Base-by-base conservation (phyloP, 306 rosid species). In the Vachellia pachyceras region DNA sequence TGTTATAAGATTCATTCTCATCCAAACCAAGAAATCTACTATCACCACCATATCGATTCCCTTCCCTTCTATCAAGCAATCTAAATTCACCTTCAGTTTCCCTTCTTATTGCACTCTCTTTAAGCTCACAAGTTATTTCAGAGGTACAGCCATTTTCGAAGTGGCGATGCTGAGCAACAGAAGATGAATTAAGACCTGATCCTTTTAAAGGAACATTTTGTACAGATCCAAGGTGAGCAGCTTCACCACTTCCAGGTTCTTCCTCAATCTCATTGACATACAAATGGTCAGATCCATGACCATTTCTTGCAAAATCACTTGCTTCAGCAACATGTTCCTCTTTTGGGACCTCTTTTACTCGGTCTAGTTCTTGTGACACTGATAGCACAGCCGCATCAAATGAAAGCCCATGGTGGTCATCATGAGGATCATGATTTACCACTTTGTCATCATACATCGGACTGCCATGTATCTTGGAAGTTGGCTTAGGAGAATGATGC, bases 301-400 rank as follows among this genome's bases (percentile, higher is more conserved):
- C 84, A 75, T 82, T 84, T 69, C 85, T 58, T 9, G 93, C 79
- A 65, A 77, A 79, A 7, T 78, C 73, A 77, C 73, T 72, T 39
- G 76, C 70, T 80, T 86, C 90, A 35, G 82, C 85, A 33, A 81
- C 79, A 46, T 79, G 79, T 60, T 87, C 91, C 77, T 90, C 92
- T 83, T 93, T 92, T 42, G 90, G 94, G 37, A 91, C 89, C 82
- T 90, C 95, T 87, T 91, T 90, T 61, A 91, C 90, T 37, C 82
- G 90, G 69, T 92, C 97, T 72, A 90, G 87, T 69, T 94, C 97
- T 75, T 92, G 94, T 1, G 98, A 94, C 85, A 92, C 91, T 5
- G 94, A 88, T 41, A 84, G 60, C 45, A 94, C 92, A 23, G 98
- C 98, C 41, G 97, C 97, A 66, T 94, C 97, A 82, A 94, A 94